Percentiles rank a stretch among this genome's conserved stretches.
Conservation (phyloP, 768 basidiomycete genomes). For the Russula virescens region DNA sequence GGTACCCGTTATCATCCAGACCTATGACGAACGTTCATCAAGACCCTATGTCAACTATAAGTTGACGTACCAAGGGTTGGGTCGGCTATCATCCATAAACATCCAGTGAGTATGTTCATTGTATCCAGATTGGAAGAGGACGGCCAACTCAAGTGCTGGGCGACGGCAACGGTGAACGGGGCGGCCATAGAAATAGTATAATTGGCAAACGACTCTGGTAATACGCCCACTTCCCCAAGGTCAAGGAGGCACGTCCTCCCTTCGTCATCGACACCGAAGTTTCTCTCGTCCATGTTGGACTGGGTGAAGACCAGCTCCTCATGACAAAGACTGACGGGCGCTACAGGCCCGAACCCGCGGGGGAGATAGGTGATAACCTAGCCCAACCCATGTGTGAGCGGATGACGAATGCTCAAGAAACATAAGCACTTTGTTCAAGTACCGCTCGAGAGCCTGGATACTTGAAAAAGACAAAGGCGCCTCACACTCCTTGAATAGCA, state of each 20-base stretch:
- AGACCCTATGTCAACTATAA: neutral
- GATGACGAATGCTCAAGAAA: neutral
- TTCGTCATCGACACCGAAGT: conserved; percentile 30
- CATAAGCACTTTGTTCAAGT: neutral
- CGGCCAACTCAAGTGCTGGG: neutral
- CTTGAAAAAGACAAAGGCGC: neutral
- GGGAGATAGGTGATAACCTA: neutral
- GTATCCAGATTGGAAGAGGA: neutral
- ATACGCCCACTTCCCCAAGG: conserved; percentile 27
- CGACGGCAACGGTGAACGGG: neutral
- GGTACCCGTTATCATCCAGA: neutral
- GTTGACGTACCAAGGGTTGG: neutral
- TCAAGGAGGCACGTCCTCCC: conserved; percentile 29
- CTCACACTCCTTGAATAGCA: neutral
- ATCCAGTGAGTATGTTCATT: neutral
- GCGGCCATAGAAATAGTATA: conserved; percentile 5
- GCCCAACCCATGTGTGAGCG: neutral
- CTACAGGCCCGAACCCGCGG: no score
- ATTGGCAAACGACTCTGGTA: conserved; percentile 27
- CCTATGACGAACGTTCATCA: neutral
- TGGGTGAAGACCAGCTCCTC: conserved; percentile 31
- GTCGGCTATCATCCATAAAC: neutral
- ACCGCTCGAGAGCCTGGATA: neutral
- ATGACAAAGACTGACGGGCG: conserved; percentile 9
- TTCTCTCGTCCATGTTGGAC: conserved; percentile 29